phyloP scores from a whole-genome alignment of 2,329 filamentous ascomycete genomes.

The Cytospora paraplurivora region DNA sequence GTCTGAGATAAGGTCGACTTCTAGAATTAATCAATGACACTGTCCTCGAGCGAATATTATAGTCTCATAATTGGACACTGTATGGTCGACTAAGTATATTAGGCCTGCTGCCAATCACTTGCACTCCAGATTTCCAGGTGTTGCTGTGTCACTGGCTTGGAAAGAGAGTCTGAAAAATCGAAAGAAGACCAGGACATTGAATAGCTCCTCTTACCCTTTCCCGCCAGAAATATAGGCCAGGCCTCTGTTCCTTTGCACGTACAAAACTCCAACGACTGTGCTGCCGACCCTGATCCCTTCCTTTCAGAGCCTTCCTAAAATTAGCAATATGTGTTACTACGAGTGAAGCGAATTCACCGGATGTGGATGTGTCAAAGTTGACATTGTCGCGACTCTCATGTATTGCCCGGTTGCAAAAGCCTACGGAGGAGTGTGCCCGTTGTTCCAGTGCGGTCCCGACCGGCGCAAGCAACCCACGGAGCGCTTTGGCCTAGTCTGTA shows the following conservation, averaged over 20 bases:
- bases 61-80: rapidly evolving
- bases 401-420: constrained; percentile 1
- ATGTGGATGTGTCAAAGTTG: constrained; percentile 15
- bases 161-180: no score
- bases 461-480: constrained; percentile 7
- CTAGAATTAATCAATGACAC: background rate
- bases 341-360: constrained; percentile 13
- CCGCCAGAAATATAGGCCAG: background rate
- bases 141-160: background rate
- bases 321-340: constrained; percentile 8
- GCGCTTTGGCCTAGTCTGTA: constrained; percentile 18
- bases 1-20: no score
- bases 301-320: background rate
- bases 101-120: background rate
- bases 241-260: background rate
- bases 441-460: constrained; percentile 4
- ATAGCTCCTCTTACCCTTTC: background rate
- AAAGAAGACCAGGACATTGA: no score
- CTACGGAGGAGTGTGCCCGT: constrained; percentile 13
- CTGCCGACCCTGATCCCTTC: background rate
- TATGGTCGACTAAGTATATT: background rate
- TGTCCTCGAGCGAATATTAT: no score
- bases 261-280: constrained; percentile 7
- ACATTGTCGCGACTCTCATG: background rate
- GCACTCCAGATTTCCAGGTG: background rate